Evolutionary conservation across 495 filamentous ascomycete genomes (phyloP).

Genomic region (Hamigera avellanea): DNA sequence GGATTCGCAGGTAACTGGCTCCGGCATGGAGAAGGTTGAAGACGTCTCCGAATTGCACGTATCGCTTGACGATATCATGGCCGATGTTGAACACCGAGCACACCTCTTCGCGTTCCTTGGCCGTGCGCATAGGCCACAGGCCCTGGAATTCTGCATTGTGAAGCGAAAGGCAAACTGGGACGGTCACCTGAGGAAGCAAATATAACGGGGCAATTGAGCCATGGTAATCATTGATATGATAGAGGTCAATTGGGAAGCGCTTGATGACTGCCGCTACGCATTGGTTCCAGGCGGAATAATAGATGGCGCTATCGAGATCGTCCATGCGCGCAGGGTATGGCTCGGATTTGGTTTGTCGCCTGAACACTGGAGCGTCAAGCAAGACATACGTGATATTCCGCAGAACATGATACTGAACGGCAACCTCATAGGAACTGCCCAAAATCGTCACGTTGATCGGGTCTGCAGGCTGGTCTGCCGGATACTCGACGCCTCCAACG

Average conservation of each 20-base stretch:
- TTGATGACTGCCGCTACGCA: constrained; percentile 54
- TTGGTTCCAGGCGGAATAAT: constrained; percentile 66
- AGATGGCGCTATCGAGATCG: constrained; percentile 58
- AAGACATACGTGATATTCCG: constrained; percentile 65
- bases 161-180: constrained; percentile 38
- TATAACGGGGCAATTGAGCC: constrained; percentile 65
- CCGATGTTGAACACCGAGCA: constrained; percentile 59
- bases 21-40: constrained; percentile 65
- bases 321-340: constrained; percentile 68
- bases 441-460: constrained; percentile 57
- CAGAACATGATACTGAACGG: constrained; percentile 52
- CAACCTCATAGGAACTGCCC: constrained; percentile 50
- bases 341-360: constrained; percentile 52
- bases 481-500: constrained; percentile 59
- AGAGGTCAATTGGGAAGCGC: constrained; percentile 53
- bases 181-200: constrained; percentile 48
- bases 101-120: constrained; percentile 54
- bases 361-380: constrained; percentile 59
- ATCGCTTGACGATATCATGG: constrained; percentile 26
- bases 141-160: constrained; percentile 69
- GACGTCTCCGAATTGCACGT: constrained; percentile 52
- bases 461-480: constrained; percentile 45
- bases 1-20: constrained; percentile 59
- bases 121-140: constrained; percentile 61
- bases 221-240: constrained; percentile 77